phyloP scores from a whole-genome alignment of 2,329 filamentous ascomycete genomes.

The Graphiopsis chlorocephala region DNA sequence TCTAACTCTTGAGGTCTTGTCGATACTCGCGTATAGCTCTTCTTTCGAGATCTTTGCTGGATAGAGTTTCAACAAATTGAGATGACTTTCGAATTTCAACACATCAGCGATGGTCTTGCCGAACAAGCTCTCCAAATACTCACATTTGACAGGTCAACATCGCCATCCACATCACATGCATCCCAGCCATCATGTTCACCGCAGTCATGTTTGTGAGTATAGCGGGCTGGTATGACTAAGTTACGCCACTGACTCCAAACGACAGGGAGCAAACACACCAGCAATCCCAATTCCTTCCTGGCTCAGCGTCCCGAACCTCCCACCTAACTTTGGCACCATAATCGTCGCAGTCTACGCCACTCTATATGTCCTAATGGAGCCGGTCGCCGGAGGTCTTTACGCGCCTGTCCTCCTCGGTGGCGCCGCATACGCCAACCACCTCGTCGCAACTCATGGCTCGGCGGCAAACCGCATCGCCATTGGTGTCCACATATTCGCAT shows the following conservation, averaged over 20 bases:
- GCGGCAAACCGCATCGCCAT: constrained; percentile 64
- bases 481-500: constrained; percentile 68
- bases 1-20: not conserved
- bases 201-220: constrained; percentile 66
- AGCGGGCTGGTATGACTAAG: not conserved
- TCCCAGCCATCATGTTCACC: constrained; percentile 71
- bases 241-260: not conserved
- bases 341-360: constrained; percentile 63
- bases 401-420: constrained; percentile 72
- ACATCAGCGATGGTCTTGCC: constrained; percentile 11
- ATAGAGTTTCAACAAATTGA: not conserved
- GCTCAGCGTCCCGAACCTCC: constrained; percentile 56
- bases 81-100: constrained; percentile 12
- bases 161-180: constrained; percentile 74
- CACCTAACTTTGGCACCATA: constrained; percentile 59
- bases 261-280: constrained; percentile 57
- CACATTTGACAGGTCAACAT: constrained; percentile 61
- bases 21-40: not conserved
- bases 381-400: constrained; percentile 78
- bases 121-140: not conserved
- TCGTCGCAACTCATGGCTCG: constrained; percentile 62
- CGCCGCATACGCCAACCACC: constrained; percentile 72
- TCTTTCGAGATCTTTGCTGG: not conserved
- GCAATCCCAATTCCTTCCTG: constrained; percentile 54
- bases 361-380: constrained; percentile 89